Percentiles rank a stretch among this genome's conserved stretches.
These are phyloP conservation scores for Hamigera avellanea DNA, from an alignment of 495 filamentous ascomycete genomes.

Conservation along the genomic window DNA sequence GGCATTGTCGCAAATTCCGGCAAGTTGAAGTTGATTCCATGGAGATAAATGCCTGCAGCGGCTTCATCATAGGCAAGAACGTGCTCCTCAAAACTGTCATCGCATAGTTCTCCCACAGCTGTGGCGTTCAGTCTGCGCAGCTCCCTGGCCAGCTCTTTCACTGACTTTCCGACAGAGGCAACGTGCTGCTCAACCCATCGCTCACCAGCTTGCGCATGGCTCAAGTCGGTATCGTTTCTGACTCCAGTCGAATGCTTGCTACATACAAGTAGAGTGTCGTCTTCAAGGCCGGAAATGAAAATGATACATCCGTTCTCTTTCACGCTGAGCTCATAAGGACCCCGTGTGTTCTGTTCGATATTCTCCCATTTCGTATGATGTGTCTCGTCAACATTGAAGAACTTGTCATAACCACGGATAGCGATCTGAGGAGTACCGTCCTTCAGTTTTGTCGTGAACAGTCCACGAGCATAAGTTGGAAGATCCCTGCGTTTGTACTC, in stretches of 20 bases:
- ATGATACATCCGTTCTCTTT: constrained; percentile 99
- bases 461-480: constrained; percentile 81
- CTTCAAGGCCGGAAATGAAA: constrained; percentile 84
- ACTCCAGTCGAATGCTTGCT: constrained; percentile 94
- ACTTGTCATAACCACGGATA: constrained; percentile 92
- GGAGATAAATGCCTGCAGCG: constrained; percentile 82
- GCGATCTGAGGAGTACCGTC: constrained; percentile 63
- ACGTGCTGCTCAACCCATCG: constrained; percentile 75
- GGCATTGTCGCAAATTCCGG: constrained; percentile 82
- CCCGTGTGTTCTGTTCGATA: constrained; percentile 63
- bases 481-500: constrained; percentile 81
- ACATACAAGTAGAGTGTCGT: constrained; percentile 80
- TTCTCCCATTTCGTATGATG: constrained; percentile 68
- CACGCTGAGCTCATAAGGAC: constrained; percentile 88
- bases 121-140: constrained; percentile 76
- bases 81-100: constrained; percentile 93
- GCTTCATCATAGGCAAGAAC: constrained; percentile 82
- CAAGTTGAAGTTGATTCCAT: constrained; percentile 90
- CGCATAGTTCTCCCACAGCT: constrained; percentile 91
- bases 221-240: constrained; percentile 52
- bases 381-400: constrained; percentile 87
- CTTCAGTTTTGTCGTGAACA: constrained; percentile 66
- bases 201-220: constrained; percentile 82
- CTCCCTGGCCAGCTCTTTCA: constrained; percentile 60
- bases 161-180: constrained; percentile 57